Evolutionary conservation across 2,329 filamentous ascomycete species (phyloP).

Genomic region (Dactylellina leptospora): DNA sequence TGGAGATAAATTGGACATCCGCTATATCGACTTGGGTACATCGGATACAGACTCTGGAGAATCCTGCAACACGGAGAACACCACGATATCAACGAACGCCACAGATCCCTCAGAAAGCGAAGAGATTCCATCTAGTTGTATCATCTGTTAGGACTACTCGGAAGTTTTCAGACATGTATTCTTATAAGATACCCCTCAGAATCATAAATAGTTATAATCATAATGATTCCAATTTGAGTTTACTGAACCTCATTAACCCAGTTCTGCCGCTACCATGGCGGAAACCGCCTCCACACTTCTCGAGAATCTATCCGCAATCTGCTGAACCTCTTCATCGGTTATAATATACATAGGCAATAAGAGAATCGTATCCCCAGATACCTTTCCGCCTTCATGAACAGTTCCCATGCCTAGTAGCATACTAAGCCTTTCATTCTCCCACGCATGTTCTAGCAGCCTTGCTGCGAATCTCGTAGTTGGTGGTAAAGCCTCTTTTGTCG

Average conservation of each 20-base stretch:
- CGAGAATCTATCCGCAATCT: slow-evolving; percentile 31
- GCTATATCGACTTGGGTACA: slow-evolving; percentile 22
- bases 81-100: slow-evolving; percentile 21
- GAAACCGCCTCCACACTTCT: slow-evolving; percentile 40
- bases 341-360: slow-evolving; percentile 48
- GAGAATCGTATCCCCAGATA: slow-evolving; percentile 32
- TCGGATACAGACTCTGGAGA: slow-evolving; percentile 48
- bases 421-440: slow-evolving; percentile 46
- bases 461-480: slow-evolving; percentile 21
- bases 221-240: background rate
- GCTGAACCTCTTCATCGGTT: slow-evolving; percentile 25
- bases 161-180: no score
- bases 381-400: slow-evolving; percentile 31
- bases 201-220: no score
- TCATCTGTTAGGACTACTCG: slow-evolving; percentile 35
- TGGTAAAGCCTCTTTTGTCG: slow-evolving; percentile 64
- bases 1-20: slow-evolving; percentile 34
- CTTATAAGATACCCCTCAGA: no score
- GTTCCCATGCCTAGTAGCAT: slow-evolving; percentile 46
- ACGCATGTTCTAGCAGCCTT: slow-evolving; percentile 33
- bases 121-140: slow-evolving; percentile 3
- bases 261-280: slow-evolving; percentile 8
- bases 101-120: slow-evolving; percentile 8
- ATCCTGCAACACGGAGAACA: slow-evolving; percentile 32
- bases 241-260: background rate